Evolutionary conservation across 1,284 basidiomycete species (phyloP).

Genomic region (Anthracocystis walkeri): DNA sequence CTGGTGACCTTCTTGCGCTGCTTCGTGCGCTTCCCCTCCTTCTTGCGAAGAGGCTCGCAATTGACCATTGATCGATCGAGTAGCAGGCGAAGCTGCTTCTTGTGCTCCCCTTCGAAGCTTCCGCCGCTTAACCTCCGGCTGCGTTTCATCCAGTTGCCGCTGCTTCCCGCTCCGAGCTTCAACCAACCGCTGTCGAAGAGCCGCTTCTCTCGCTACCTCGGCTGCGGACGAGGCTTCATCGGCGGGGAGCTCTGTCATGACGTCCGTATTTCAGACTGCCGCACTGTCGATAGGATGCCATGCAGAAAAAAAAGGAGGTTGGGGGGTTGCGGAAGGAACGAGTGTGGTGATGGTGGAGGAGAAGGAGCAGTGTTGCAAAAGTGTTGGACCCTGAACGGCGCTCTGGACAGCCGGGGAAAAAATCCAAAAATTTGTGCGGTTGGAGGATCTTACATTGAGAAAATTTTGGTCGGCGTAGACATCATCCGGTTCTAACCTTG

Average conservation of each 20-base stretch:
- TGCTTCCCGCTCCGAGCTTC: background rate
- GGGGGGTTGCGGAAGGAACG: background rate
- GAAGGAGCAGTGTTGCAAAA: background rate
- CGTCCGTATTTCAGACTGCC: background rate
- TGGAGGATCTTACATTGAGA: no score
- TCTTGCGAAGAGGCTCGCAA: no score
- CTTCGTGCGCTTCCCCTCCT: background rate
- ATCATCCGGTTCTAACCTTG: no score
- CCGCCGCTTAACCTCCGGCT: conserved; percentile 9
- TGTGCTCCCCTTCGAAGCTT: background rate
- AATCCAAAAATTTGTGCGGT: background rate
- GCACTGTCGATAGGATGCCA: background rate
- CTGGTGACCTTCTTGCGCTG: background rate
- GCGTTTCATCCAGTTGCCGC: background rate
- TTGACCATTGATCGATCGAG: no score
- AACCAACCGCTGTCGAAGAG: conserved; percentile 4
- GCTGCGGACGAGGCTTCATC: background rate
- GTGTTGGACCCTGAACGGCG: conserved; percentile 1
- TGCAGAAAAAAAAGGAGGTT: no score
- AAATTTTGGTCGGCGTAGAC: no score
- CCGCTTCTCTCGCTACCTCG: background rate
- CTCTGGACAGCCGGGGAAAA: background rate
- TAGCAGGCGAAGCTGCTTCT: no score
- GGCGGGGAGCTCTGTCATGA: background rate
- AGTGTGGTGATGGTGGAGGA: conserved; percentile 8